Conservation (phyloP, 352 stramenopile genomes). For the Plasmopara muralis region DNA sequence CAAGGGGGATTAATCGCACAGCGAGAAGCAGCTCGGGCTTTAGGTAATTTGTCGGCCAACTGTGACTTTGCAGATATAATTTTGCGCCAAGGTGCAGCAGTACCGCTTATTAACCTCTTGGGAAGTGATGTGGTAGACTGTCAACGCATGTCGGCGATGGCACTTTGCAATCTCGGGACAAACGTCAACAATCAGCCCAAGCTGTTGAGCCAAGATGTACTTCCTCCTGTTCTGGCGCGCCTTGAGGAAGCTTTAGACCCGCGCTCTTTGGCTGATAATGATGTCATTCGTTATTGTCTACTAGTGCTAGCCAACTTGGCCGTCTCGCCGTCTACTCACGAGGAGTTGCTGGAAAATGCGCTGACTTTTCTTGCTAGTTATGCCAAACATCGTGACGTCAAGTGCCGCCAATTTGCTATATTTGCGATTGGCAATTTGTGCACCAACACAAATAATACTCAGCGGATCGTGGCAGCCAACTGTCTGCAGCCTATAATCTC, state of each 20-base stretch:
- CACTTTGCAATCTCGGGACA: constrained; percentile 91
- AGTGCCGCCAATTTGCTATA: constrained; percentile 94
- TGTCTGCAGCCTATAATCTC: constrained; percentile 91
- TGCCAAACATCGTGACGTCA: constrained; percentile 92
- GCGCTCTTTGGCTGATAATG: constrained; percentile 89
- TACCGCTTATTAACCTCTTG: constrained; percentile 84
- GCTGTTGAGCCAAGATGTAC: constrained; percentile 82
- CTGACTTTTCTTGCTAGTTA: constrained; percentile 89
- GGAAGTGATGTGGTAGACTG: constrained; percentile 87
- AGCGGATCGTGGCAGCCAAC: constrained; percentile 82
- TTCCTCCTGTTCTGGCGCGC: constrained; percentile 84
- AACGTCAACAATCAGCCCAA: constrained; percentile 93
- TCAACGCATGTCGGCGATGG: constrained; percentile 94
- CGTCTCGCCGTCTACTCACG: constrained; percentile 79
- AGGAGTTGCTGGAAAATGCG: constrained; percentile 65
- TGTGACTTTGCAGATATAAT: constrained; percentile 93
- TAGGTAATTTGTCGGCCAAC: constrained; percentile 94
- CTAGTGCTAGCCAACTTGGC: constrained; percentile 92
- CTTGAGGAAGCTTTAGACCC: constrained; percentile 88
- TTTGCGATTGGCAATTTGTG: constrained; percentile 94
- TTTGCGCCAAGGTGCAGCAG: constrained; percentile 78
- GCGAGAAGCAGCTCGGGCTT: constrained; percentile 87
- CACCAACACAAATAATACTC: constrained; percentile 87
- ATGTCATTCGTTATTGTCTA: constrained; percentile 93
- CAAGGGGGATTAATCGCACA: constrained; percentile 78